Conservation (phyloP, 2,329 filamentous ascomycete species). For the Aulographum hederae region DNA sequence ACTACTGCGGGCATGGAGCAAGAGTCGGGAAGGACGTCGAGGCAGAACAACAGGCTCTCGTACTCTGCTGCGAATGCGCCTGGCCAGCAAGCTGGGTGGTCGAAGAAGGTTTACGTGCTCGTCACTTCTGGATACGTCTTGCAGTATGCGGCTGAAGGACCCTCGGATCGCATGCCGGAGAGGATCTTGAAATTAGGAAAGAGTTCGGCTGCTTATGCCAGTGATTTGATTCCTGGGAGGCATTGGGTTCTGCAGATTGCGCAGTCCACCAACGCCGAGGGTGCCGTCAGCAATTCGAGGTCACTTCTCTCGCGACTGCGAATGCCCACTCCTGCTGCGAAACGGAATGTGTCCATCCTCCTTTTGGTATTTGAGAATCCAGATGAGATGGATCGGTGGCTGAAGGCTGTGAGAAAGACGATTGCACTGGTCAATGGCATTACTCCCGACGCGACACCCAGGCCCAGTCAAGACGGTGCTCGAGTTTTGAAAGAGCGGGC, state of each 20-base stretch:
- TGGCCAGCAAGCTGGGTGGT: slow-evolving; percentile 11
- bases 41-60: not conserved
- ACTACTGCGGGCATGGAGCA: slow-evolving; percentile 6
- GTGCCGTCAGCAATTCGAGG: slow-evolving; percentile 28
- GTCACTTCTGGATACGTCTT: slow-evolving; percentile 54
- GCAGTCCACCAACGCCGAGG: slow-evolving; percentile 43
- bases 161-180: slow-evolving; percentile 55
- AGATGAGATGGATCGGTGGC: slow-evolving; percentile 62
- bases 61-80: slow-evolving; percentile 2
- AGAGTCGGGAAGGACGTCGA: slow-evolving; percentile 2
- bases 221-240: slow-evolving; percentile 59
- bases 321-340: slow-evolving; percentile 32
- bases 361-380: slow-evolving; percentile 56
- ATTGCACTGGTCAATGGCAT: slow-evolving; percentile 54
- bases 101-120: slow-evolving; percentile 54
- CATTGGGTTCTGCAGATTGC: slow-evolving; percentile 68
- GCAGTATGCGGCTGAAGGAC: slow-evolving; percentile 54
- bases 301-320: slow-evolving; percentile 49
- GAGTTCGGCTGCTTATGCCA: slow-evolving; percentile 63
- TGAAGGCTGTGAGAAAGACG: slow-evolving; percentile 46
- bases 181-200: slow-evolving; percentile 54
- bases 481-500: slow-evolving; percentile 10
- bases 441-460: slow-evolving; percentile 24
- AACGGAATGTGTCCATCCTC: slow-evolving; percentile 41
- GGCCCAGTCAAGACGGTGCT: slow-evolving; percentile 7